phyloP scores from a whole-genome alignment of 495 filamentous ascomycete species.

The Talaromyces adpressus region DNA sequence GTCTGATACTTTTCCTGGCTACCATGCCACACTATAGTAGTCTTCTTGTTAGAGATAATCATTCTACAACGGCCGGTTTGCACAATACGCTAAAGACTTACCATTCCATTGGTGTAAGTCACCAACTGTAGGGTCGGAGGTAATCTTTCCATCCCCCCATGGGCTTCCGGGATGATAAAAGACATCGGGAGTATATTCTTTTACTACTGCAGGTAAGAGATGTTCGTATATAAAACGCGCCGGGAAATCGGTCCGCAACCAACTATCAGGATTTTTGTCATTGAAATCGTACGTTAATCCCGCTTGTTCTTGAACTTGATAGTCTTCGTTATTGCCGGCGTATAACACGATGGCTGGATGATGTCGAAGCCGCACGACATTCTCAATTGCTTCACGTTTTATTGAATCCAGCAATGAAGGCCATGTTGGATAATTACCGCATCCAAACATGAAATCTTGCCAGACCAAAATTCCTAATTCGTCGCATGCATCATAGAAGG shows the following conservation, averaged over 20 bases:
- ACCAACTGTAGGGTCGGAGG: constrained; percentile 73
- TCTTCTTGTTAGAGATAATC: not conserved
- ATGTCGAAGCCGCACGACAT: constrained; percentile 69
- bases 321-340: constrained; percentile 93
- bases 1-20: constrained; percentile 88
- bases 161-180: constrained; percentile 83
- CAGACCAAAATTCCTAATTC: constrained; percentile 69
- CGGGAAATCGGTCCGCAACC: constrained; percentile 83
- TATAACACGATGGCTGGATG: constrained; percentile 85
- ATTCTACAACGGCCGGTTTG: not conserved
- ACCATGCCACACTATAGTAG: constrained; percentile 76
- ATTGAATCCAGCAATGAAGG: constrained; percentile 63
- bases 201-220: constrained; percentile 61
- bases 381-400: constrained; percentile 63
- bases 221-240: constrained; percentile 95
- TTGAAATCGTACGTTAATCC: constrained; percentile 53
- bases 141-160: constrained; percentile 72
- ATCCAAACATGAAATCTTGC: constrained; percentile 81
- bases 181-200: constrained; percentile 52
- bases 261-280: constrained; percentile 74
- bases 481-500: constrained; percentile 69
- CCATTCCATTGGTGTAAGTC: constrained; percentile 96
- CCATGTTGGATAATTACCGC: constrained; percentile 75
- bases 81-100: constrained; percentile 6
- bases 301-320: constrained; percentile 72